These are phyloP conservation scores for Suhomyces ambrosiae DNA, from an alignment of 1,139 yeast species.

Conservation along the genomic window DNA sequence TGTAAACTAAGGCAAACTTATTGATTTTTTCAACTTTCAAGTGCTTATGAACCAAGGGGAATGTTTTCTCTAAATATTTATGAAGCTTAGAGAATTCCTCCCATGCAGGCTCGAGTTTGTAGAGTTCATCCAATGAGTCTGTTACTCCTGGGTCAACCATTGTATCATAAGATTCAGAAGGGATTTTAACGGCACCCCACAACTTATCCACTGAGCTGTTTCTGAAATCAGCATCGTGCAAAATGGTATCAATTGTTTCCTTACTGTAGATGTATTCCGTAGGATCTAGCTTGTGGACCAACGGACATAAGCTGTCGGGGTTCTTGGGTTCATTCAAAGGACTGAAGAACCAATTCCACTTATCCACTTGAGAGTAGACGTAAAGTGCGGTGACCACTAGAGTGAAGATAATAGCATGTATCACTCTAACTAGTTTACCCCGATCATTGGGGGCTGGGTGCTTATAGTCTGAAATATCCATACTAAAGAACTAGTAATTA, in stretches of 20 bases:
- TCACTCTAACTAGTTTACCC: not conserved
- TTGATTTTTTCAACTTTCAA: slow-evolving; percentile 35
- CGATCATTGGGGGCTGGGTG: not conserved
- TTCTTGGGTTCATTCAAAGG: slow-evolving; percentile 5
- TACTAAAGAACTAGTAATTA: slow-evolving; percentile 3
- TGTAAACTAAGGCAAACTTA: slow-evolving; percentile 36
- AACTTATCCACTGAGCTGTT: slow-evolving; percentile 44
- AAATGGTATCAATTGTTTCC: slow-evolving; percentile 28
- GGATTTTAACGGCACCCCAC: slow-evolving; percentile 58
- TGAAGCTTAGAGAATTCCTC: slow-evolving; percentile 33
- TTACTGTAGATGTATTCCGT: slow-evolving; percentile 22
- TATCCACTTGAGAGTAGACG: not conserved
- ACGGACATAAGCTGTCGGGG: slow-evolving; percentile 37
- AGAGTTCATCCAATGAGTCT: slow-evolving; percentile 27
- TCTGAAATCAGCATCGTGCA: slow-evolving; percentile 43
- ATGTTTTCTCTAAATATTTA: slow-evolving; percentile 29
- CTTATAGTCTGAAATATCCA: not conserved
- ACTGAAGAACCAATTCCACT: not conserved
- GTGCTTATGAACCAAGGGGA: slow-evolving; percentile 35
- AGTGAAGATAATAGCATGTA: not conserved
- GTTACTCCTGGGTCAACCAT: slow-evolving; percentile 31
- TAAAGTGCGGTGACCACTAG: not conserved
- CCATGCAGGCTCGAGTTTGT: slow-evolving; percentile 29
- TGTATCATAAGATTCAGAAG: slow-evolving; percentile 64
- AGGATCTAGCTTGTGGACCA: slow-evolving; percentile 36